Base-by-base conservation (phyloP, 768 basidiomycete genomes). In the Rhodosporidiobolus odoratus region DNA sequence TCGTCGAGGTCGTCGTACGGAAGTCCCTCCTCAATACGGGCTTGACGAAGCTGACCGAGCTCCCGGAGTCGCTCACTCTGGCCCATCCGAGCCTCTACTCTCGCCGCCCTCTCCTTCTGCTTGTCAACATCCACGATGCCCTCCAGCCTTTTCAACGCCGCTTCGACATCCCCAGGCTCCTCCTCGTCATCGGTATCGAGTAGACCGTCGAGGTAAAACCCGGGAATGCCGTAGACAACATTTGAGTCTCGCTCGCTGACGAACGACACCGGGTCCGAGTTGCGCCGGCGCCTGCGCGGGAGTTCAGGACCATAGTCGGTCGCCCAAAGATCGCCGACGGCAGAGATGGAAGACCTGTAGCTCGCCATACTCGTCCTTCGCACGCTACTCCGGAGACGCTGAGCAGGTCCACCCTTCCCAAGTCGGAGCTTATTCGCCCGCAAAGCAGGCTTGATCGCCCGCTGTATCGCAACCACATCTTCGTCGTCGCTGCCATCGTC, bases 71-170 rank as follows among this genome's bases (percentile, higher is more conserved):
- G 34, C 43, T 41, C 45, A 38, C 75, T 76, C 62, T 62, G 65
- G 53, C 75, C 62, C 66, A 78, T 75, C 45, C 75, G 75, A 38
- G 45, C 16, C 30, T 71, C 74, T 23, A 78, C 77, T 56, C 65
- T 69, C 32, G 60, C 37, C 62, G 69, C 68, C 62, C 74, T 73
- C 57, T 72, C 68, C 60, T 52, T 35, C 77, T 88, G 85, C 76
- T 85, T 84, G 69, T 86, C 82, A 0, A 84, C 84, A 78, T 91
- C 91, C 63, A 93, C 89, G 77, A 91, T 87, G 0, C 92, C 93
- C 79, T 95, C 92, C 47, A 96, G 83, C 19, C 89, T 82, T 32
- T 84, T 82, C 71, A 96, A 78, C 25, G 93, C 92, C 12, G 86
- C 89, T 40, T 92, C 91, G 25, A 90, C 88, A 75, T 90, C 91